Conservation (phyloP, 148 eudicot species). For the Amaranthus hypochondriacus region DNA sequence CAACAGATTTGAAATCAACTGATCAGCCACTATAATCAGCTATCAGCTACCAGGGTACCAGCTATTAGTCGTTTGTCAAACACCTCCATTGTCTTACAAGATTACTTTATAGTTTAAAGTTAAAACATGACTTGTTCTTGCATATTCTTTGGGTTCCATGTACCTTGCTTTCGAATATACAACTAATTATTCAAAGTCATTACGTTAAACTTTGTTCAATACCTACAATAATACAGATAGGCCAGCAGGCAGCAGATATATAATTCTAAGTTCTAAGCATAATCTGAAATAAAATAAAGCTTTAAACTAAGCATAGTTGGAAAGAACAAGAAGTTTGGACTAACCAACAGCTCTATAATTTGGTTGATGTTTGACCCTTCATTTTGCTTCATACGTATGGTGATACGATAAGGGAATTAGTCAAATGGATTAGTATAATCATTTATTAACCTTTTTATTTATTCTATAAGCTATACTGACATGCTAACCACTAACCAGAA, state of each 20-base stretch:
- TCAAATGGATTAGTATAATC: neutral
- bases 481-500: conserved; percentile 10
- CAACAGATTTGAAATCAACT: no score
- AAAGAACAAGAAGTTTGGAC: conserved; percentile 12
- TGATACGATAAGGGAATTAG: neutral
- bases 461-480: neutral
- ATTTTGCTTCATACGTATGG: neutral
- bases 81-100: no score
- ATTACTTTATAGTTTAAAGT: no score
- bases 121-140: conserved; percentile 9
- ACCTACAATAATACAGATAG: neutral
- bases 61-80: no score
- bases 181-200: neutral
- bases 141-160: neutral
- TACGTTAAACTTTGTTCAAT: neutral
- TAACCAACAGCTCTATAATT: conserved; percentile 7
- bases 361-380: conserved; percentile 12
- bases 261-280: no score
- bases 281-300: no score
- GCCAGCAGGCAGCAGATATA: neutral
- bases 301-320: neutral
- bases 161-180: neutral
- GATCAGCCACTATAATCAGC: no score
- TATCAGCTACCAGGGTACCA: no score
- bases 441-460: neutral